Conservation (phyloP, 2,329 filamentous ascomycete species). For the Stagonosporopsis tanaceti region DNA sequence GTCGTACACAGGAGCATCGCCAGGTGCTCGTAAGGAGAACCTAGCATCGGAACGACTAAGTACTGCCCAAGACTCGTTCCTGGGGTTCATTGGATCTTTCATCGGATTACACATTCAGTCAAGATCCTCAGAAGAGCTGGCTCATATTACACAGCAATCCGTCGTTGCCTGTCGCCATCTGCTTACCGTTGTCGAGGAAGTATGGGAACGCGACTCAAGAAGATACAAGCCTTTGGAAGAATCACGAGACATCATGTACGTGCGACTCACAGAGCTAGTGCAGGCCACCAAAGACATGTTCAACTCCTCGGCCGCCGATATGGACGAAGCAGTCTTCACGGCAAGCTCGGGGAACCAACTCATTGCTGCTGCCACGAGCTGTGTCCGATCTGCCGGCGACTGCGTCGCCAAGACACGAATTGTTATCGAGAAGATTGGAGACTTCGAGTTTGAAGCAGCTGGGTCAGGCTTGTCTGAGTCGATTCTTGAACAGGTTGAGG, state of each 20-base stretch:
- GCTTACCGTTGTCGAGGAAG: conserved; percentile 79
- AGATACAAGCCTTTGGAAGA: conserved; percentile 71
- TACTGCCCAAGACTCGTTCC: conserved; percentile 82
- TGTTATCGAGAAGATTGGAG: conserved; percentile 86
- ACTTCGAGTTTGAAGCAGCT: conserved; percentile 75
- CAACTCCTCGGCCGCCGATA: conserved; percentile 70
- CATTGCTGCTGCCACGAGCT: conserved; percentile 80
- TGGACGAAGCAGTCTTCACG: conserved; percentile 79
- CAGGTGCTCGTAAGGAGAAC: conserved; percentile 69
- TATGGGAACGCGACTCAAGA: conserved; percentile 78
- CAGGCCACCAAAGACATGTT: conserved; percentile 83
- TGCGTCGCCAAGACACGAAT: conserved; percentile 87
- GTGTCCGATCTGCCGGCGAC: conserved; percentile 88
- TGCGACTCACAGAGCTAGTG: conserved; percentile 80
- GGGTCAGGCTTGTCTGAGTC: conserved; percentile 53
- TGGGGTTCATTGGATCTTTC: conserved; percentile 91
- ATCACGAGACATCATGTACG: conserved; percentile 78
- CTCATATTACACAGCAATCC: conserved; percentile 82
- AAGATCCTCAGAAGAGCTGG: conserved; percentile 84
- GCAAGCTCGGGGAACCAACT: conserved; percentile 80
- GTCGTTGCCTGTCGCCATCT: conserved; percentile 82
- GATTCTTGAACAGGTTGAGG: conserved; percentile 40
- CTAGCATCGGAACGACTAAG: conserved; percentile 85
- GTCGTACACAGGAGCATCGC: conserved; percentile 75
- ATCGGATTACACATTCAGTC: conserved; percentile 93